phyloP scores from a whole-genome alignment of 305 asterid species.

The Withania somnifera region DNA sequence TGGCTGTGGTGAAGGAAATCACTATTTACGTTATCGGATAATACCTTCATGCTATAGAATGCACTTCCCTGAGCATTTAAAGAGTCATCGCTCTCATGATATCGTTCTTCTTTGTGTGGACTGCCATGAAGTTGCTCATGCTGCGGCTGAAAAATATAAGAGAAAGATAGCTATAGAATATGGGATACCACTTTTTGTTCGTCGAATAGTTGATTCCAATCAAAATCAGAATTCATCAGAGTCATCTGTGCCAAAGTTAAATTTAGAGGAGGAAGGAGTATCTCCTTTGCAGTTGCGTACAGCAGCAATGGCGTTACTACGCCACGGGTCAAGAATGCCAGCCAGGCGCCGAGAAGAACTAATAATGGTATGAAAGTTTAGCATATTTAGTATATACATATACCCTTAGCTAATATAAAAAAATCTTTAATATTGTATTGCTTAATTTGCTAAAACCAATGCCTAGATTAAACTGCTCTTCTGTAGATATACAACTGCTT shows the following conservation, averaged over 20 bases:
- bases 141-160: constrained; percentile 91
- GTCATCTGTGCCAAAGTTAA: constrained; percentile 20
- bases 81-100: constrained; percentile 97
- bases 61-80: constrained; percentile 98
- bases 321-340: constrained; percentile 89
- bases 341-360: constrained; percentile 72
- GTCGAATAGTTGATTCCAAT: constrained; percentile 45
- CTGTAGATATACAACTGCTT: neutral
- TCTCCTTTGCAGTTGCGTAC: constrained; percentile 87
- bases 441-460: neutral
- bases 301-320: constrained; percentile 91
- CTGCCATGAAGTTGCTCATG: constrained; percentile 94
- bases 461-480: neutral
- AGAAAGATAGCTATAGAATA: constrained; percentile 60
- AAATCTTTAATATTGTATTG: neutral
- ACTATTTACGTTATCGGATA: constrained; percentile 86
- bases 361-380: constrained; percentile 40
- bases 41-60: constrained; percentile 96
- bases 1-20: constrained; percentile 96
- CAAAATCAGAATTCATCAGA: constrained; percentile 22
- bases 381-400: neutral
- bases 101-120: constrained; percentile 95
- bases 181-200: constrained; percentile 72
- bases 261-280: constrained; percentile 59
- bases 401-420: neutral